phyloP scores from a whole-genome alignment of 257 asterid genomes.

The Linaria vulgaris region DNA sequence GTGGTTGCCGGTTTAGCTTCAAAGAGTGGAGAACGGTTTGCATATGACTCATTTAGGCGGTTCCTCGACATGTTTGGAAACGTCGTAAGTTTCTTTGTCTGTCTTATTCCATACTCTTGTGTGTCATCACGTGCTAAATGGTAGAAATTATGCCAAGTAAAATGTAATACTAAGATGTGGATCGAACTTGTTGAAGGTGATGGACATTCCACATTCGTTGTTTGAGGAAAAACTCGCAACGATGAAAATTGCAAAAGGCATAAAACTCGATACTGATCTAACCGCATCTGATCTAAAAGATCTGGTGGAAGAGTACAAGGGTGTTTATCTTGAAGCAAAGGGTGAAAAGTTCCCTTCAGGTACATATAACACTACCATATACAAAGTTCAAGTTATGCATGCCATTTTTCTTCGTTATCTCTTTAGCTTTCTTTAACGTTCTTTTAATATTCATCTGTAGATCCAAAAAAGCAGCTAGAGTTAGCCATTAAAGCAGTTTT shows the following conservation, averaged over 20 bases:
- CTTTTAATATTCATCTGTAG: constrained; percentile 32
- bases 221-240: constrained; percentile 77
- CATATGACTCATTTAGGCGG: constrained; percentile 85
- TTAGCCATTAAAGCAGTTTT: constrained; percentile 87
- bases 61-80: constrained; percentile 95
- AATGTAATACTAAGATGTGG: neutral
- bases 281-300: constrained; percentile 81
- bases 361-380: constrained; percentile 11
- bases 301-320: constrained; percentile 83
- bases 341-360: constrained; percentile 93
- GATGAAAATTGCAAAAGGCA: constrained; percentile 55
- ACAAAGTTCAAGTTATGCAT: neutral
- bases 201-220: constrained; percentile 81
- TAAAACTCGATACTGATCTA: constrained; percentile 74
- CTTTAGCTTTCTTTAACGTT: neutral
- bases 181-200: constrained; percentile 51
- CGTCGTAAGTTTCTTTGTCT: constrained; percentile 56
- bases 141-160: neutral
- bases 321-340: constrained; percentile 65
- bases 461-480: constrained; percentile 82
- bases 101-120: neutral
- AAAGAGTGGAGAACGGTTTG: constrained; percentile 92
- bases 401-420: too few relatives aligned
- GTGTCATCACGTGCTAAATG: neutral
- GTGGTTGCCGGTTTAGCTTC: constrained; percentile 82